Evolutionary conservation across 2,329 filamentous ascomycete genomes (phyloP).

Genomic region (Bipolaris zeicola): DNA sequence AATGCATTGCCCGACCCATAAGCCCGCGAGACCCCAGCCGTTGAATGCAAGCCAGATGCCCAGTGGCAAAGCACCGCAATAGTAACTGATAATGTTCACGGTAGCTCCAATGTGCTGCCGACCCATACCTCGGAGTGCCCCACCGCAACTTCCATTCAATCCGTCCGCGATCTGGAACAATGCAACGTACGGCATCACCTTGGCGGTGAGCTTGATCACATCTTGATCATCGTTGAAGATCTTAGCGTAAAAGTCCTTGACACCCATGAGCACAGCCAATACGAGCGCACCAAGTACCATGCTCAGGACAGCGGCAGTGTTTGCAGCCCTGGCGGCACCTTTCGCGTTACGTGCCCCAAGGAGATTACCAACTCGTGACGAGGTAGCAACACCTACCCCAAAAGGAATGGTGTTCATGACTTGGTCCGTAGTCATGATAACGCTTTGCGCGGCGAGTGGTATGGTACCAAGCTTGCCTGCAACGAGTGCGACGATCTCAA

Average conservation of each 20-base stretch:
- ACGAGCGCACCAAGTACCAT: constrained; percentile 71
- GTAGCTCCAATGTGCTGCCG: constrained; percentile 82
- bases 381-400: constrained; percentile 81
- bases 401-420: constrained; percentile 86
- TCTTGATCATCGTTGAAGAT: constrained; percentile 80
- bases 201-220: constrained; percentile 73
- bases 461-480: constrained; percentile 80
- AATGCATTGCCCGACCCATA: constrained; percentile 83
- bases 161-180: constrained; percentile 91
- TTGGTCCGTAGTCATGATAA: constrained; percentile 90
- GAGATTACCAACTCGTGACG: constrained; percentile 77
- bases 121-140: constrained; percentile 81
- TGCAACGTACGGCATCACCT: constrained; percentile 84
- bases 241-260: constrained; percentile 73
- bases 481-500: constrained; percentile 85
- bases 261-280: constrained; percentile 70
- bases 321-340: constrained; percentile 73
- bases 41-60: constrained; percentile 86
- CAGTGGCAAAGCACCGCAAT: constrained; percentile 78
- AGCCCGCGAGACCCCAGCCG: constrained; percentile 78
- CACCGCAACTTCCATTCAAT: constrained; percentile 82
- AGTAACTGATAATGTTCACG: constrained; percentile 84
- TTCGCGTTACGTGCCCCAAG: constrained; percentile 70
- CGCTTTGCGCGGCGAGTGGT: constrained; percentile 79
- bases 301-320: constrained; percentile 75